phyloP scores from a whole-genome alignment of 352 stramenopile species.

The Hyaloperonospora brassicae region DNA sequence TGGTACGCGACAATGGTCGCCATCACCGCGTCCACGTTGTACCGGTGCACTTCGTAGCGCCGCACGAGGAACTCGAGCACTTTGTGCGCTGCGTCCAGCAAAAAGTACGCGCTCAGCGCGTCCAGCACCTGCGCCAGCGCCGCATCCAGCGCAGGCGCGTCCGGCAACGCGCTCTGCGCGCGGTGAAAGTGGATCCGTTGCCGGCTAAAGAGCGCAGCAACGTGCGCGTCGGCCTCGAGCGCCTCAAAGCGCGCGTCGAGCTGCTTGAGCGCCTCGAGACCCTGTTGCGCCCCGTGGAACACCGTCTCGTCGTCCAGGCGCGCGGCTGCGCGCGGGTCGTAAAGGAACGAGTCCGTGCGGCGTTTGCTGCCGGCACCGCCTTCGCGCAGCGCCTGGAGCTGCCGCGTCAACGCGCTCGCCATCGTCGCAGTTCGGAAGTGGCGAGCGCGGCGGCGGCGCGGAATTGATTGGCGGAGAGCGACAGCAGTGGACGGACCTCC shows the following conservation, averaged over 20 bases:
- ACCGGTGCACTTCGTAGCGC: conserved; percentile 81
- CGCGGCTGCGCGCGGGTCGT: conserved; percentile 72
- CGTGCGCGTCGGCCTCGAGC: conserved; percentile 43
- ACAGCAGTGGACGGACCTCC: neutral
- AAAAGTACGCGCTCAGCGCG: conserved; percentile 76
- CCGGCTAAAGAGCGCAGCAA: conserved; percentile 57
- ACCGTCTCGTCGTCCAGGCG: conserved; percentile 78
- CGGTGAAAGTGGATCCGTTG: conserved; percentile 79
- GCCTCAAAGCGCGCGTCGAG: conserved; percentile 65
- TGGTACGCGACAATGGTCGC: conserved; percentile 78
- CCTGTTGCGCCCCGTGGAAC: conserved; percentile 82
- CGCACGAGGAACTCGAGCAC: conserved; percentile 86
- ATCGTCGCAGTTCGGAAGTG: conserved; percentile 14
- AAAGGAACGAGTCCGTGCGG: conserved; percentile 79
- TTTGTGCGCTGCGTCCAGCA: conserved; percentile 73
- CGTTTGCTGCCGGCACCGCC: conserved; percentile 69
- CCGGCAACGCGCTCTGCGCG: conserved; percentile 44
- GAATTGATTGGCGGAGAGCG: neutral
- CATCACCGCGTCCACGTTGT: conserved; percentile 83
- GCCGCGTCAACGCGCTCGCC: conserved; percentile 59
- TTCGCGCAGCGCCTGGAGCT: conserved; percentile 78
- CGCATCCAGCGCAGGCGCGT: conserved; percentile 57
- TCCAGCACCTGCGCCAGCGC: conserved; percentile 67
- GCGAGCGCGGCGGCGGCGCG: conserved; percentile 12
- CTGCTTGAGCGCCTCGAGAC: conserved; percentile 68